A percentile compares a stretch with the other conserved stretches of the same genome.
These are phyloP conservation scores for Trichoderma afroharzianum DNA, from an alignment of 2,329 filamentous ascomycete species.

Conservation along the genomic window DNA sequence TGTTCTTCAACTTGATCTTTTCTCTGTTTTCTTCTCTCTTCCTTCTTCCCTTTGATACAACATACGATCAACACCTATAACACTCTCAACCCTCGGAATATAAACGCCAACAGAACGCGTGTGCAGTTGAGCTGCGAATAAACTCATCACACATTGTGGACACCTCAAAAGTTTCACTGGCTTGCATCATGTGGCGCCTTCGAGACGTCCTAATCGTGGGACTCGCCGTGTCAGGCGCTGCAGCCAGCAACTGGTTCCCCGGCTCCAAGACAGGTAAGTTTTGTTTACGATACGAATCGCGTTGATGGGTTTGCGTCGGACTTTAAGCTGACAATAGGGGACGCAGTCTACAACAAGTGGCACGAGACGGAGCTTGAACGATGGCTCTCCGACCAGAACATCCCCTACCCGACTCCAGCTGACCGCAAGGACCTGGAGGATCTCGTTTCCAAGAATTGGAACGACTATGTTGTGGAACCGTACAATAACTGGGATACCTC, in stretches of 20 bases:
- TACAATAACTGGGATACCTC: slow-evolving; percentile 74
- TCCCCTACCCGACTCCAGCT: slow-evolving; percentile 84
- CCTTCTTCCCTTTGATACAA: not conserved
- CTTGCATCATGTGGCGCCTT: slow-evolving; percentile 70
- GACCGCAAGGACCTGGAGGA: slow-evolving; percentile 94
- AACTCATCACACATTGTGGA: not conserved
- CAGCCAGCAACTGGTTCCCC: slow-evolving; percentile 77
- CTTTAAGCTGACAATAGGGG: slow-evolving; percentile 4
- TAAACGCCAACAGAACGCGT: not conserved
- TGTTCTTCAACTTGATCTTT: not conserved
- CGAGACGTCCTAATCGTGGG: slow-evolving; percentile 66
- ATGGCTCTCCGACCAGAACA: slow-evolving; percentile 89
- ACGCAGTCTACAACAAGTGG: slow-evolving; percentile 93
- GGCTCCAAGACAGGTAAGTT: slow-evolving; percentile 70
- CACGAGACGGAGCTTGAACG: slow-evolving; percentile 95
- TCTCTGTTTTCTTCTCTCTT: not conserved
- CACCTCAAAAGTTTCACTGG: not conserved
- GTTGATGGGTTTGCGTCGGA: not conserved
- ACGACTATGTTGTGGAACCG: slow-evolving; percentile 67
- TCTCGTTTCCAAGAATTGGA: slow-evolving; percentile 88
- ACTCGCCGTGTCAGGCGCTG: slow-evolving; percentile 65
- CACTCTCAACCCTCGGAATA: not conserved
- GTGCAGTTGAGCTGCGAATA: not conserved
- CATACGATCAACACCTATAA: not conserved
- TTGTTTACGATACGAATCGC: not conserved